These are phyloP conservation scores for Trichothecium sympodiale DNA, from an alignment of 2,329 filamentous ascomycete genomes.

Conservation along the genomic window DNA sequence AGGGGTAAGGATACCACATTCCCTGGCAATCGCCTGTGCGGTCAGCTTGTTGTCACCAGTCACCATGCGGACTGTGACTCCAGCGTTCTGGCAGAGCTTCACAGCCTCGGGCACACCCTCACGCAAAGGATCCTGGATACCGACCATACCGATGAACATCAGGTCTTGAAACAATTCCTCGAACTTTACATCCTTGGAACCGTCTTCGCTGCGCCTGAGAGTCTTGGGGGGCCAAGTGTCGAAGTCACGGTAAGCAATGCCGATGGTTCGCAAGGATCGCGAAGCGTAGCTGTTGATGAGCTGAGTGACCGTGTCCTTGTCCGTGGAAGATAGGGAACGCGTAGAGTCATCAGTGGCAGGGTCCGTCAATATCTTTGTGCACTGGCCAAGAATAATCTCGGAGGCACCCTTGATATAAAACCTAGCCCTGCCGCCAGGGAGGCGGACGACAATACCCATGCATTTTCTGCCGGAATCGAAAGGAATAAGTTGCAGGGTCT, in stretches of 20 bases:
- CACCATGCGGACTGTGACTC: constrained; percentile 75
- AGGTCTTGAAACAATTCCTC: constrained; percentile 58
- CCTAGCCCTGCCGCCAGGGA: constrained; percentile 38
- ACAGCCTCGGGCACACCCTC: constrained; percentile 66
- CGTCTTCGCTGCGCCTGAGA: constrained; percentile 39
- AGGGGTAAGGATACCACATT: constrained; percentile 63
- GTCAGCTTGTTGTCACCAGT: constrained; percentile 75
- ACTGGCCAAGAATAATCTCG: constrained; percentile 50
- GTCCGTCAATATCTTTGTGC: constrained; percentile 37
- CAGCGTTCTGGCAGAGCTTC: constrained; percentile 59
- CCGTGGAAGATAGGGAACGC: constrained; percentile 30
- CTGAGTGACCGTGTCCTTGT: constrained; percentile 44
- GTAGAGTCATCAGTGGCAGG: constrained; percentile 32
- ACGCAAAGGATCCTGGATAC: constrained; percentile 73
- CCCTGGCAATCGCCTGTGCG: constrained; percentile 65
- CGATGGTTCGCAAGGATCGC: constrained; percentile 74
- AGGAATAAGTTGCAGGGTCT: constrained; percentile 56
- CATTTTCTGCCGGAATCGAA: constrained; percentile 70
- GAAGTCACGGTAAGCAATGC: constrained; percentile 74
- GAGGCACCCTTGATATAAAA: constrained; percentile 55
- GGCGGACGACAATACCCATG: constrained; percentile 48
- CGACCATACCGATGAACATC: constrained; percentile 59
- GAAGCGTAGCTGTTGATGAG: constrained; percentile 71
- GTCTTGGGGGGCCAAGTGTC: constrained; percentile 69
- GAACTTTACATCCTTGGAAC: constrained; percentile 51